Base-by-base conservation (phyloP, 805 yeast species). In the Kregervanrija pseudodelftensis region DNA sequence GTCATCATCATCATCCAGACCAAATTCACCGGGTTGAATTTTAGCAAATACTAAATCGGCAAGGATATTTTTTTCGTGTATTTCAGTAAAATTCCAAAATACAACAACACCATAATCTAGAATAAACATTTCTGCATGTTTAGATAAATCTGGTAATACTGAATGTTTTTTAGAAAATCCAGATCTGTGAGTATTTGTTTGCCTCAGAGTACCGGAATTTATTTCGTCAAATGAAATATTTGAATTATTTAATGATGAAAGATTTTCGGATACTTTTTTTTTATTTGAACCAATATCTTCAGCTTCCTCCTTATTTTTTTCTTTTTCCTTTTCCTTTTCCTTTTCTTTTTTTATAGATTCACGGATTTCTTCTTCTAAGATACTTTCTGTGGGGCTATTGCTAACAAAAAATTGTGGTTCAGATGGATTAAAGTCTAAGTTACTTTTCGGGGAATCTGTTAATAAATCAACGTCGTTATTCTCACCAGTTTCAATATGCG, bases 51-150 rank as follows among this genome's bases (percentile, higher is more conserved):
- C 84, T 50, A 93, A 70, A 58, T 93, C 99, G 1, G 97, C 98
- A 44, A 93, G 72, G 14, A 93, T 79, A 56, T 91, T 93, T 67
- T 89, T 89, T 57, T 93, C 99, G 59, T 93, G 96, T 8, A 77
- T 71, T 59, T 89, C 96, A 2, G 91, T 80, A 55, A 93, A 89
- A 58, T 93, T 93, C 99, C 99, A 93, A 58, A 93, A 90, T 15
- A 93, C 97, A n/a, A 93, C 88, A 11, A 91, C 95, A 15, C 99
- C 99, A 60, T 93, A 93, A 43, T 79, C 81, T 60, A 91, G 80
- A 11, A 93, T 76, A 57, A 93, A 93, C 71, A 93, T 74, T 57
- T 91, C 98, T 0, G 96, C 91, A 59, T 82, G 86, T 50, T 77
- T 77, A 3, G 75, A 65, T 41, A 74, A 67, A 47, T 78, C 80